Base-by-base conservation (phyloP, 352 stramenopile species). In the Elongisporangium anandrum region DNA sequence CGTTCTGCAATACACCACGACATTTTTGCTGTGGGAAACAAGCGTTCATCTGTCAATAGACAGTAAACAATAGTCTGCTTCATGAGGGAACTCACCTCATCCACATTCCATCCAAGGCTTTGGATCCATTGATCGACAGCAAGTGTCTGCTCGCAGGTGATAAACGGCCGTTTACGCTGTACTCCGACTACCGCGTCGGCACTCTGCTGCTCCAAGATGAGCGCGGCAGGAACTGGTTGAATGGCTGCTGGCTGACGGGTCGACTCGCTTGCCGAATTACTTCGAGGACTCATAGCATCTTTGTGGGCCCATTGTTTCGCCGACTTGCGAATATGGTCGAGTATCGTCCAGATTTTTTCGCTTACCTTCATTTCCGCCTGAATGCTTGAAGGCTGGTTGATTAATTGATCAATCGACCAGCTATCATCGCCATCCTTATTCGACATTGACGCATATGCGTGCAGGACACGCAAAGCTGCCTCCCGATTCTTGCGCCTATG, bases 51-150 rank as follows among this genome's bases (percentile, higher is more conserved):
- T 12, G 39, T 54, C 41, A 53, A 21, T 13, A 29, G 13, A 22
- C 4, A 41, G 45, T 1, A 54, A 23, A 20, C 10, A 52, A 3
- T 16, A 22, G 8, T 49, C 23, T 20, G 24, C 7, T 13, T 8
- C 4, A 41, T 2, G 29, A 8, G 9, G 9, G 29, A 13, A 2
- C 9, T 16, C 22, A 66, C 54, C 55, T 64, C 56, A 26, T 70
- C 54, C 17, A 34, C 1, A n/a, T 66, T 26, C 15, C 68, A 52
- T 7, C 65, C 71, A 12, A 70, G 50, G 17, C 20, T 26, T 3
- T 49, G n/a, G 1, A 79, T 56, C 71, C 71, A 79, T 15, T 69
- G 22, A 49, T 69, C 54, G 15, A 79, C 68, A 8, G 52, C 59
- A 20, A 63, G 52, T 12, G 66, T 70, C 55, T 79, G 71, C 39